Evolutionary conservation across 1,284 basidiomycete species (phyloP).

Genomic region (Mycosarcoma mackinlayi): DNA sequence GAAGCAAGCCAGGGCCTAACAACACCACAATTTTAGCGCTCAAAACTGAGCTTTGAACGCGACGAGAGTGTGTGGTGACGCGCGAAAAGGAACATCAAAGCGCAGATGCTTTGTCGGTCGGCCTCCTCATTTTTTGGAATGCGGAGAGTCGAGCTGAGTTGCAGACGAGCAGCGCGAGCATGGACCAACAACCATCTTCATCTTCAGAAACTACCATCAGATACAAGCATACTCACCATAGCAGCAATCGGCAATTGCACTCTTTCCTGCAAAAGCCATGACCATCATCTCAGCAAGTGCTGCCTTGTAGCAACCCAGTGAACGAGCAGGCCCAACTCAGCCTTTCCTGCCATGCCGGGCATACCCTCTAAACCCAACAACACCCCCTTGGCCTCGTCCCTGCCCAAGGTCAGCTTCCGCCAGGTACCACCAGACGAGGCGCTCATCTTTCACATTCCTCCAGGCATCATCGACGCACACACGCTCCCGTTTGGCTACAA

Average conservation of each 20-base stretch:
- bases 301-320: neutral
- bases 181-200: slow-evolving; percentile 18
- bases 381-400: slow-evolving; percentile 57
- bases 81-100: slow-evolving; percentile 6
- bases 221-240: neutral
- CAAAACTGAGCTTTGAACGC: neutral
- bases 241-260: neutral
- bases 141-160: slow-evolving; percentile 8
- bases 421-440: slow-evolving; percentile 55
- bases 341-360: slow-evolving; percentile 35
- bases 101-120: neutral
- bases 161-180: slow-evolving; percentile 12
- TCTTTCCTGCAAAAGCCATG: slow-evolving; percentile 1
- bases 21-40: too few relatives aligned
- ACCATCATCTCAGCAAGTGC: neutral
- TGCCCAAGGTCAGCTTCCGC: slow-evolving; percentile 62
- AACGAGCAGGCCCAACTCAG: neutral
- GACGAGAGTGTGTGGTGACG: slow-evolving; percentile 3
- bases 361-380: slow-evolving; percentile 56
- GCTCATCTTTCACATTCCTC: slow-evolving; percentile 33
- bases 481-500: slow-evolving; percentile 71
- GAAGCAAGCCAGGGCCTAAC: slow-evolving; percentile 6
- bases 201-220: neutral
- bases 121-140: neutral
- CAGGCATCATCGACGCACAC: slow-evolving; percentile 53